These are phyloP conservation scores for Fraxinus pennsylvanica DNA, from an alignment of 257 asterid genomes.

Conservation along the genomic window DNA sequence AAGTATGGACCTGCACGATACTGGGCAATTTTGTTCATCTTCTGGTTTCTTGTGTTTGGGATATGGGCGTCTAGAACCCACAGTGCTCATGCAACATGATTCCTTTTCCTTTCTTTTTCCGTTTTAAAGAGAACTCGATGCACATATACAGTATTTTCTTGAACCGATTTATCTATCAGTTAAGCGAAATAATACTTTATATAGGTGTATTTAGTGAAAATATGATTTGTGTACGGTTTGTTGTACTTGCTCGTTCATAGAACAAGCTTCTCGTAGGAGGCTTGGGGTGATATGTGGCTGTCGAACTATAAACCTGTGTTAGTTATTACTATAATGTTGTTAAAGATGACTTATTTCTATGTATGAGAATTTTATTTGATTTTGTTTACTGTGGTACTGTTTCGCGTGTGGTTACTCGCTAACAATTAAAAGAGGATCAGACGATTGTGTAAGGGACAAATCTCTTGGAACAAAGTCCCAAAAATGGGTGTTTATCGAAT, in stretches of 20 bases:
- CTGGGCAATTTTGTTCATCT: constrained; percentile 91
- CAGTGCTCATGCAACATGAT: constrained; percentile 63
- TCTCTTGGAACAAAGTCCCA: too few species aligned
- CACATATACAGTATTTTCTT: constrained; percentile 12
- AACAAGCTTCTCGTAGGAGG: not conserved
- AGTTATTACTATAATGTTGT: not conserved
- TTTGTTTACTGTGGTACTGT: not conserved
- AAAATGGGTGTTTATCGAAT: too few species aligned
- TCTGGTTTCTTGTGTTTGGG: constrained; percentile 95
- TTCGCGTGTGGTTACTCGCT: too few species aligned
- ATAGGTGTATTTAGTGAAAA: constrained; percentile 29
- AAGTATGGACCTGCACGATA: constrained; percentile 97
- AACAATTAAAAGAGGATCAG: too few species aligned
- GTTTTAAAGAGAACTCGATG: constrained; percentile 4
- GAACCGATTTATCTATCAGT: constrained; percentile 19
- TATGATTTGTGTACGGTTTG: constrained; percentile 3
- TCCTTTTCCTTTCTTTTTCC: not conserved
- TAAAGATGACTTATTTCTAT: not conserved
- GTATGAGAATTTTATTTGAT: not conserved
- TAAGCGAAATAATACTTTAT: not conserved
- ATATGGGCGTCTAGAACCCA: constrained; percentile 96
- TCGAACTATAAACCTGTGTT: not conserved
- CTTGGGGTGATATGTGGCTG: not conserved
- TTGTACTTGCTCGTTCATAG: not conserved
- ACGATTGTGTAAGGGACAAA: too few species aligned